Evolutionary conservation across 768 basidiomycete genomes (phyloP).

Genomic region (Mycena belliarum): DNA sequence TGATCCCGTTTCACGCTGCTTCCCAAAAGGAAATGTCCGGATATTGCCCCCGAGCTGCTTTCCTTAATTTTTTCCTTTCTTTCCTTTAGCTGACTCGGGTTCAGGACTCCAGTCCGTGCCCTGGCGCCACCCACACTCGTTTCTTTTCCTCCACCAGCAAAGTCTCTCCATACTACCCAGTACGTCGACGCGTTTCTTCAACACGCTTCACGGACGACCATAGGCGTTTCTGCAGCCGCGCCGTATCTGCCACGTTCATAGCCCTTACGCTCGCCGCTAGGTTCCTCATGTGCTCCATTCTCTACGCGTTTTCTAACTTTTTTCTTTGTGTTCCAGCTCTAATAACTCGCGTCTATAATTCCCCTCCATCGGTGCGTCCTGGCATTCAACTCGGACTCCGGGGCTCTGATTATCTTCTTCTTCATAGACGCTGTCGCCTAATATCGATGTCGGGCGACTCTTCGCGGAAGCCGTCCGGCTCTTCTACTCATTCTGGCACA

Average conservation of each 20-base stretch:
- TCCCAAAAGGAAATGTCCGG: too few relatives aligned
- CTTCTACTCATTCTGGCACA: conserved; percentile 63
- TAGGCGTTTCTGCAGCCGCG: not conserved
- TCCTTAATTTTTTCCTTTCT: conserved; percentile 30
- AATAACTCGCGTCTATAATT: conserved; percentile 27
- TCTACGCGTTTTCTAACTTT: conserved; percentile 9
- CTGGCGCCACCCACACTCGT: conserved; percentile 13
- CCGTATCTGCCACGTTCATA: not conserved
- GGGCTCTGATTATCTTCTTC: conserved; percentile 28
- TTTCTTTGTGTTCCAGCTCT: conserved; percentile 22
- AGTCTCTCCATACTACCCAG: conserved; percentile 5
- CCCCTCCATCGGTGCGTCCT: conserved; percentile 26
- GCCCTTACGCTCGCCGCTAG: not conserved
- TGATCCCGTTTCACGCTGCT: too few relatives aligned
- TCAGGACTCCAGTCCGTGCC: not conserved
- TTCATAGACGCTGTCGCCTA: conserved; percentile 20
- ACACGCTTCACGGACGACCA: not conserved
- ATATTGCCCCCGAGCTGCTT: conserved; percentile 24
- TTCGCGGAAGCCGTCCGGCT: conserved; percentile 68
- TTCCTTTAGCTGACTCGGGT: conserved; percentile 25
- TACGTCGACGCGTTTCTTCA: conserved; percentile 18
- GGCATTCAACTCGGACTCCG: conserved; percentile 15
- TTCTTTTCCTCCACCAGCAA: not conserved
- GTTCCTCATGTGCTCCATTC: not conserved
- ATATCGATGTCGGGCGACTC: conserved; percentile 44